Base-by-base conservation (phyloP, 345 rosid species). In the Tarenaya hassleriana region DNA sequence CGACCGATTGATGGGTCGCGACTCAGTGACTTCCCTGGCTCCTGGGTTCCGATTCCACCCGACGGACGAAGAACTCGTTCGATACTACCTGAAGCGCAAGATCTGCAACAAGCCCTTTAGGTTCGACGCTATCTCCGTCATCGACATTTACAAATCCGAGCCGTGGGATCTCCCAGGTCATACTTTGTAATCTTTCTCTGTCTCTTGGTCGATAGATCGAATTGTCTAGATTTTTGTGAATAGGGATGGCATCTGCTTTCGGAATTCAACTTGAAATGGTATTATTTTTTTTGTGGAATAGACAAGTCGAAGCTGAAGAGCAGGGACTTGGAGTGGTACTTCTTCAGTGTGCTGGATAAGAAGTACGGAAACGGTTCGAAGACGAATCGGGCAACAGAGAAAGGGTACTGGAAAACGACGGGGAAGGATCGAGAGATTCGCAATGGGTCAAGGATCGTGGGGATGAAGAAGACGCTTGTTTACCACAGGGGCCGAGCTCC, bases 381-480 rank as follows among this genome's bases (percentile, higher is more conserved):
- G 75, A 87, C 96, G 19, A 92, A 92, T 50, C 76, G 98, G 52
- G 98, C 98, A 8, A 91, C 96, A 0, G 96, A 84, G 69, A 81
- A 67, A 35, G 98, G 98, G 0, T 91, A 91, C 59, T 91, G 98
- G 96, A 91, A 91, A 72, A 87, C 96, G 1, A 91, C 98, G 1
- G 98, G 96, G 52, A 91, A 91, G 63, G 98, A 87, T 58, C 70
- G 98, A 5, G 69, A 82, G 42, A 64, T 91, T 56, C 67, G 46
- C 31, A 56, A 74, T 45, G 52, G 70, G 10, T 57, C 81, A 1
- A 67, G 62, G 7, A 61, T 62, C 7, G 87, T 84, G 15, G 98
- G 98, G 63, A 91, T 91, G 98, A 91, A 87, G 75, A 92, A 92
- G 75, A 92, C 98, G 35, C 90, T 92, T 58, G 98, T 92, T 54